phyloP scores from a whole-genome alignment of 441 rosid species.

The Breynia disticha region DNA sequence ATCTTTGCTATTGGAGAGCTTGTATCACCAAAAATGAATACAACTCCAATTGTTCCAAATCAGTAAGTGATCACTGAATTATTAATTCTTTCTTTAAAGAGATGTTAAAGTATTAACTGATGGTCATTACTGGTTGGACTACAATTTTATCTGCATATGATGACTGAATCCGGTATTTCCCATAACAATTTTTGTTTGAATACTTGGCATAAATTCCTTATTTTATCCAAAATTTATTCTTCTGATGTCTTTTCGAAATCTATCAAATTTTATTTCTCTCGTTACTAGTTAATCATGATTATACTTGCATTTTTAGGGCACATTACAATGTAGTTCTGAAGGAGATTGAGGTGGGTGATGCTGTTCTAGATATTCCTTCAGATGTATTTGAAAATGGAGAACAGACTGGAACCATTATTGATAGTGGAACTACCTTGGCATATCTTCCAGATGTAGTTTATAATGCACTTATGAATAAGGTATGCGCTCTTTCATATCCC shows the following conservation, averaged over 20 bases:
- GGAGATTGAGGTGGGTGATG: slow-evolving; percentile 60
- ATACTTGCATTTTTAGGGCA: slow-evolving; percentile 38
- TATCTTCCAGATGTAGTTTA: slow-evolving; percentile 60
- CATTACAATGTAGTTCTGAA: slow-evolving; percentile 79
- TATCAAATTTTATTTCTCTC: not conserved
- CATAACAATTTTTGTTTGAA: too few species aligned
- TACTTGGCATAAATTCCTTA: too few species aligned
- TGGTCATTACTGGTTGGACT: too few species aligned
- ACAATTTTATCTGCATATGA: too few species aligned
- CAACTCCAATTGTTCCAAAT: slow-evolving; percentile 70
- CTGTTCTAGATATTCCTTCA: slow-evolving; percentile 41
- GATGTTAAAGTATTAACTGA: too few species aligned
- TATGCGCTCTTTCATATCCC: slow-evolving; percentile 13
- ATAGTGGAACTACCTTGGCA: slow-evolving; percentile 89
- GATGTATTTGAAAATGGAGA: slow-evolving; percentile 44
- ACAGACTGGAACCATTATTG: slow-evolving; percentile 65
- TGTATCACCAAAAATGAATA: slow-evolving; percentile 62
- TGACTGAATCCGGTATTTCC: too few species aligned
- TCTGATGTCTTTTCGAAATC: too few species aligned
- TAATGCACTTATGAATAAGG: slow-evolving; percentile 41
- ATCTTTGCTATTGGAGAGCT: slow-evolving; percentile 79
- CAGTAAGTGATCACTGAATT: slow-evolving; percentile 41
- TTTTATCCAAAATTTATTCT: too few species aligned
- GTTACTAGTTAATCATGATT: slow-evolving; percentile 7
- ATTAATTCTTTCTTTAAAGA: not conserved